phyloP scores from a whole-genome alignment of 106 monocot species.

The Dactylorhiza incarnata region DNA sequence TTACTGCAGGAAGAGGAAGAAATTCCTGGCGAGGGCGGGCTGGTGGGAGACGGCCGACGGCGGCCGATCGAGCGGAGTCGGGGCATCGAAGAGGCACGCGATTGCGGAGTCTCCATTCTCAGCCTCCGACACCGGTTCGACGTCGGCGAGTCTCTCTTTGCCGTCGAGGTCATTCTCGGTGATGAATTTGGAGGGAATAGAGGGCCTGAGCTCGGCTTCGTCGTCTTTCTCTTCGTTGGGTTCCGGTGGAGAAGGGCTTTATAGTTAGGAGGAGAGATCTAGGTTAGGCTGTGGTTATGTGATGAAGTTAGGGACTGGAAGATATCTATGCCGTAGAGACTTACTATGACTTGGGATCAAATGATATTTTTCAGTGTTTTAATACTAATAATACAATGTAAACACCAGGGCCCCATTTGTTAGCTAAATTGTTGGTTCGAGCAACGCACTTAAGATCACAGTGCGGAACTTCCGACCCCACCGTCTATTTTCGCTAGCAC shows the following conservation, averaged over 20 bases:
- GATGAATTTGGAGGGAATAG: constrained; percentile 17
- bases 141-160: neutral
- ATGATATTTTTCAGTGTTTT: no score
- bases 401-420: no score
- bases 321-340: no score
- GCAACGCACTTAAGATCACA: no score
- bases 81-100: constrained; percentile 22
- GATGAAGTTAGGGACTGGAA: no score
- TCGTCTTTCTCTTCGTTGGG: neutral
- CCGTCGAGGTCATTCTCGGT: constrained; percentile 29
- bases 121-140: neutral
- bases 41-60: constrained; percentile 9
- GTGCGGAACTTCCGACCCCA: no score
- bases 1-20: constrained; percentile 48
- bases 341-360: no score
- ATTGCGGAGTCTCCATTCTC: neutral
- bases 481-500: no score
- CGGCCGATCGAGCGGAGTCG: neutral
- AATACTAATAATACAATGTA: no score
- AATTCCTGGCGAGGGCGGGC: constrained; percentile 18
- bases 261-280: neutral
- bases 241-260: neutral
- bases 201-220: neutral
- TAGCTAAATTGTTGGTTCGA: no score
- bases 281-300: no score